These are phyloP conservation scores for Aspergillus affinis DNA, from an alignment of 495 filamentous ascomycete species.

Conservation along the genomic window DNA sequence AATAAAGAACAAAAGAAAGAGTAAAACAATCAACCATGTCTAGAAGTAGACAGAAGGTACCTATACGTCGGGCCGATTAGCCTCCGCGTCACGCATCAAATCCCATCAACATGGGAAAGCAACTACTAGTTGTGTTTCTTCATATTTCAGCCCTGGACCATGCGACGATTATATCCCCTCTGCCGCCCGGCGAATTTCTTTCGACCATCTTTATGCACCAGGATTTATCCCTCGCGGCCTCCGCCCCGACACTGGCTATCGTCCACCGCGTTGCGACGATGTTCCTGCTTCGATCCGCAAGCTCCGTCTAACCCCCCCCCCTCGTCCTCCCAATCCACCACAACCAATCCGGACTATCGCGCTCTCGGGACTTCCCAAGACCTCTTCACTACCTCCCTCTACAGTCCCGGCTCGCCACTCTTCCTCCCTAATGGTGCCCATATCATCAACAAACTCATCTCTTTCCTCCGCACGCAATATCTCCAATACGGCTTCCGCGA, in stretches of 20 bases:
- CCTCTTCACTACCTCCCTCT: conserved; percentile 74
- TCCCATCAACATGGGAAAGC: neutral
- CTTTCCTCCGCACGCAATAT: conserved; percentile 86
- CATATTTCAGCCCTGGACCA: conserved; percentile 6
- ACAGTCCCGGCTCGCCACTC: conserved; percentile 85
- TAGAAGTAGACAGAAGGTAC: no score
- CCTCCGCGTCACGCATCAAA: neutral
- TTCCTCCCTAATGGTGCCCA: conserved; percentile 84
- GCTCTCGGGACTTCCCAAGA: conserved; percentile 67
- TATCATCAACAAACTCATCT: conserved; percentile 82
- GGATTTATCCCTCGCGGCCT: conserved; percentile 1
- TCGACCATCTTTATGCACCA: neutral
- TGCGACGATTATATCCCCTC: conserved; percentile 22
- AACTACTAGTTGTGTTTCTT: neutral
- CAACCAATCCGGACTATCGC: conserved; percentile 61
- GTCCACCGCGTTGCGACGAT: conserved; percentile 30
- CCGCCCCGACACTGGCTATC: conserved; percentile 34
- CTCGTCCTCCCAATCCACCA: conserved; percentile 20
- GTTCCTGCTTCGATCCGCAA: conserved; percentile 39
- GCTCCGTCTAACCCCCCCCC: conserved; percentile 6
- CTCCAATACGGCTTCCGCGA: conserved; percentile 85
- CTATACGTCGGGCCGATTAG: neutral
- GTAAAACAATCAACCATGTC: no score
- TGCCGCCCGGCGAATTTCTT: conserved; percentile 8
- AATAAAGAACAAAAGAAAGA: no score